Evolutionary conservation across 768 basidiomycete genomes (phyloP), one percentile per base, ranked within the genome.

Genomic region (Dentipellis fragilis): DNA sequence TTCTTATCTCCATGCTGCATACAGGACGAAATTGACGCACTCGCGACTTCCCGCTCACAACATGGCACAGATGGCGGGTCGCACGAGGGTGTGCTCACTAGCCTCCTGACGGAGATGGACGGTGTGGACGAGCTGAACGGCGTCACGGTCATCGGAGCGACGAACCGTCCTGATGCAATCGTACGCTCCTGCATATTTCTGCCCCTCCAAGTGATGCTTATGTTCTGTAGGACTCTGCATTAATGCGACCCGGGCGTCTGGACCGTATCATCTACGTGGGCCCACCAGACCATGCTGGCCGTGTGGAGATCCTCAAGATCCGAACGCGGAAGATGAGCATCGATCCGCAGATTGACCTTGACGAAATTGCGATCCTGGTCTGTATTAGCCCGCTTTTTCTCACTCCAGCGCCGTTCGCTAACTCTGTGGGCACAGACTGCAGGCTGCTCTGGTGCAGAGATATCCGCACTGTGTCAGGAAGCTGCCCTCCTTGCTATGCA

Each of bases 81-180:
- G 0, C 87, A 93, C 62, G 87, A 91, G 62, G 93, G 96, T 8
- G 92, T 97, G 11, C 76, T 99, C 8, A 94, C 94, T 1, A 95
- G 85, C 58, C 75, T 99, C 11, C 68, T 99, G 55, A 98, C 95
- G 65, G 96, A 99, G 67, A 98, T 98, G 93, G 96, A 98, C 65
- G 96, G 96, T 17, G 89, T 98, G 0, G 91, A 97, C 69, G 93
- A 95, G 69, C 75, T 98, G 17, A 75, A 87, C 16, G 93, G 94
- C 0, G 96, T 99, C n/a, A 94, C 91, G 0, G 81, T 97, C 36
- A 81, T 99, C 10, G 96, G 93, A 1, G 96, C 96, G 0, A 99
- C 96, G 11, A 98, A 99, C 67, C 73, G 94, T 55, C 96, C 96
- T 8, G 93, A 96, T 58, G 82, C 83, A n/a, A 52, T 62, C 3